Conservation (phyloP, 495 filamentous ascomycete species). For the Cenococcum geophilum region DNA sequence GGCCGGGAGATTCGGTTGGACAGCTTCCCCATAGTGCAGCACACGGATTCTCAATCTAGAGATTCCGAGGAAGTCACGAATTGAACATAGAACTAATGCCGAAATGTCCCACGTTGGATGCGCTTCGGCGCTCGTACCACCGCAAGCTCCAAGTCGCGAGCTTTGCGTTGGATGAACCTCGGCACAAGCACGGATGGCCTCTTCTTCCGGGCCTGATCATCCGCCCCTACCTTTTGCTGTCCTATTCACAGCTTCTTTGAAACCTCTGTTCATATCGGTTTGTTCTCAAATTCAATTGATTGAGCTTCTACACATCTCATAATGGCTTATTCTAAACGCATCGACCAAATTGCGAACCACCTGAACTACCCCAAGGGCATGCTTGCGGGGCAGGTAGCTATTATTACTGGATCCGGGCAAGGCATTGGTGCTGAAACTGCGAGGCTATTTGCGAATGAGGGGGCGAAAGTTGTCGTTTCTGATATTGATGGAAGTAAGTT, state of each 20-base stretch:
- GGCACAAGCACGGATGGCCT: background rate
- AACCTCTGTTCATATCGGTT: background rate
- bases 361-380: slow-evolving; percentile 75
- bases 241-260: background rate
- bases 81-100: no score
- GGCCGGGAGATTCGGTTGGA: no score
- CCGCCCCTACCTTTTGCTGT: background rate
- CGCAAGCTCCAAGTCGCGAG: background rate
- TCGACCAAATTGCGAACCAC: slow-evolving; percentile 63
- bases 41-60: no score
- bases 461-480: slow-evolving; percentile 72
- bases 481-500: slow-evolving; percentile 68
- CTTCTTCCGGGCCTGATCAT: background rate
- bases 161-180: background rate
- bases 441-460: slow-evolving; percentile 75
- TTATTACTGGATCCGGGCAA: slow-evolving; percentile 82
- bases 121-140: no score
- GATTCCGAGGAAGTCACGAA: no score
- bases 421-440: slow-evolving; percentile 84
- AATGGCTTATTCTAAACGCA: slow-evolving; percentile 29
- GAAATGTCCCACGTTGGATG: no score
- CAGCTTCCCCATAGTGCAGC: no score
- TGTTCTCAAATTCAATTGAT: background rate
- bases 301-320: background rate
- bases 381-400: slow-evolving; percentile 71